phyloP scores from a whole-genome alignment of 2,329 filamentous ascomycete species.

The Emergomyces orientalis region DNA sequence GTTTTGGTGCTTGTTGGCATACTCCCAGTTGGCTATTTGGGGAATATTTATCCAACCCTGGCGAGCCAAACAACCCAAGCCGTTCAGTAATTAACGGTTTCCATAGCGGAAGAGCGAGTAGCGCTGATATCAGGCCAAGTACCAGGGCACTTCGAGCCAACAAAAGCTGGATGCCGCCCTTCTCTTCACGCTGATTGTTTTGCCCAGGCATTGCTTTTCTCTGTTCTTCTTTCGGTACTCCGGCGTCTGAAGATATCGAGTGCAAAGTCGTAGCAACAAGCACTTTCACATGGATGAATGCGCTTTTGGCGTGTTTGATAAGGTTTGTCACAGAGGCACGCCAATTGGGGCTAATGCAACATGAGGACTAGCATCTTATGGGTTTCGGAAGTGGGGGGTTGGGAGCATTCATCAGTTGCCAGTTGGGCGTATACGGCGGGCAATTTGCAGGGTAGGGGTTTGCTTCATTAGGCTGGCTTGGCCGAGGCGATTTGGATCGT shows the following conservation, averaged over 20 bases:
- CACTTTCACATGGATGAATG: not conserved
- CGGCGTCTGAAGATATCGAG: not conserved
- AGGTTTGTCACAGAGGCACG: not conserved
- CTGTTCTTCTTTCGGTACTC: not conserved
- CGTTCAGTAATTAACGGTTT: not conserved
- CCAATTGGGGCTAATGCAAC: not conserved
- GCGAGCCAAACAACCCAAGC: not conserved
- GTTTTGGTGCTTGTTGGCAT: constrained; percentile 14
- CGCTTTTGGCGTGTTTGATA: not conserved
- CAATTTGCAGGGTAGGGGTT: not conserved
- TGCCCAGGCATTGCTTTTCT: not conserved
- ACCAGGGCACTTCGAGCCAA: not conserved
- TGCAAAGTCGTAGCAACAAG: not conserved
- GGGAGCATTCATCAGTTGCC: not conserved
- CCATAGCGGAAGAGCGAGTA: not conserved
- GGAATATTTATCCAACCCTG: not conserved
- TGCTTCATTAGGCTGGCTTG: not conserved
- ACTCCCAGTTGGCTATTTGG: not conserved
- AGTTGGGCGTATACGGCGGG: not conserved
- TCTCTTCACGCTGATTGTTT: not conserved
- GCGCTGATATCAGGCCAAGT: not conserved
- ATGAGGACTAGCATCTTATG: not conserved
- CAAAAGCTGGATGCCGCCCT: not conserved
- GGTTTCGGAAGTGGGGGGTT: not conserved
- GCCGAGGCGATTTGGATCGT: not conserved